Evolutionary conservation across 371 early-diverging fungal genomes (phyloP).

Genomic region (Mortierella polycephala): DNA sequence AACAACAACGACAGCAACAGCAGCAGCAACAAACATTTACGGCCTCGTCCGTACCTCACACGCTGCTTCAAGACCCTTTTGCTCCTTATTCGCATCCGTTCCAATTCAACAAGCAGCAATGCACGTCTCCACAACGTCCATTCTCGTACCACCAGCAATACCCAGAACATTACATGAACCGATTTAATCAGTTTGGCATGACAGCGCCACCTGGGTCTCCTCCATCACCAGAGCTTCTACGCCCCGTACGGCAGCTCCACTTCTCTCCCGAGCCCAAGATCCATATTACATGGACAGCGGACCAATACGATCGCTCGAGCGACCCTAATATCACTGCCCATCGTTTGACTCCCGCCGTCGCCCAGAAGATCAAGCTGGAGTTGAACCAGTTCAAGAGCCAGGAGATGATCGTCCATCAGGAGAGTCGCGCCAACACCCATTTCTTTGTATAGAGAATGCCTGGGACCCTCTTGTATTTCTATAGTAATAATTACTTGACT

Average conservation of each 20-base stretch:
- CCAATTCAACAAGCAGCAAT: not conserved
- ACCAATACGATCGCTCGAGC: slow-evolving; percentile 77
- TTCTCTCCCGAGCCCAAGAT: slow-evolving; percentile 64
- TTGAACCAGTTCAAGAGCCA: slow-evolving; percentile 79
- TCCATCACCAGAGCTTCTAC: not conserved
- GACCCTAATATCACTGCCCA: slow-evolving; percentile 69
- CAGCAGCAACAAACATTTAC: slow-evolving; percentile 10
- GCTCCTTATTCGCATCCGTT: not conserved
- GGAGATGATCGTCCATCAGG: slow-evolving; percentile 80
- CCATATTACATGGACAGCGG: slow-evolving; percentile 71
- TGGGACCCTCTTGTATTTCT: too few species aligned
- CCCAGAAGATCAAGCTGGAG: slow-evolving; percentile 79
- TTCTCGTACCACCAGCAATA: slow-evolving; percentile 1
- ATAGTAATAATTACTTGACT: not conserved
- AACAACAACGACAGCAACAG: slow-evolving; percentile 18
- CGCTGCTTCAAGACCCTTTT: not conserved
- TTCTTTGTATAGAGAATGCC: slow-evolving; percentile 78
- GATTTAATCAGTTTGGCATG: too few species aligned
- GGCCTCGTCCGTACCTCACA: too few species aligned
- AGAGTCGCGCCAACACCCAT: slow-evolving; percentile 77
- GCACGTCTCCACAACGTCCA: too few species aligned
- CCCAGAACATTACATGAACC: not conserved
- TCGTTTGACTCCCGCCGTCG: slow-evolving; percentile 70
- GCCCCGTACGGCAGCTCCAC: slow-evolving; percentile 48
- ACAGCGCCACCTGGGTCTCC: too few species aligned